Evolutionary conservation across 2,329 filamentous ascomycete genomes (phyloP).

Genomic region (Colletotrichum sp.): DNA sequence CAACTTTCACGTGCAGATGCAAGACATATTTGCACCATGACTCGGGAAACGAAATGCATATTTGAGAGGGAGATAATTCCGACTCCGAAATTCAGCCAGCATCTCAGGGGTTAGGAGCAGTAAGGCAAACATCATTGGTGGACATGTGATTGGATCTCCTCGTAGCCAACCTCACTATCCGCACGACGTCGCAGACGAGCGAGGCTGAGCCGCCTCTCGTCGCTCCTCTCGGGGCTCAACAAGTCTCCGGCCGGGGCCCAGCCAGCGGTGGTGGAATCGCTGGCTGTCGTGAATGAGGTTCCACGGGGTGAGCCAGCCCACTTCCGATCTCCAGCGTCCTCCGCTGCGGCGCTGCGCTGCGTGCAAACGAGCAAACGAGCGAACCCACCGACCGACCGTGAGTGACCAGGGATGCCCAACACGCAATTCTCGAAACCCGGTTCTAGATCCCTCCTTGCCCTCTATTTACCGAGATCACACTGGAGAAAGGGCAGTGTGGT

Average conservation of each 20-base stretch:
- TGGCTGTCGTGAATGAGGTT: background rate
- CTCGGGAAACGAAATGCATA: background rate
- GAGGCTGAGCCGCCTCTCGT: slow-evolving; percentile 3
- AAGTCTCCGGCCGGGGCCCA: background rate
- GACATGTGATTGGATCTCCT: background rate
- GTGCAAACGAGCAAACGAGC: background rate
- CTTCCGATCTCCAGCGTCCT: background rate
- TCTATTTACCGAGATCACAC: background rate
- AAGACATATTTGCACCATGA: background rate
- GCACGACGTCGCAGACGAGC: slow-evolving; percentile 4
- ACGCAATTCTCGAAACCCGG: background rate
- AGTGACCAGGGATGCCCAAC: background rate
- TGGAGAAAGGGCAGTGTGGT: background rate
- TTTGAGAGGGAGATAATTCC: background rate
- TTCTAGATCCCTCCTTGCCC: background rate
- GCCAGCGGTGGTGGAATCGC: background rate
- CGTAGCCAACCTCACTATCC: background rate
- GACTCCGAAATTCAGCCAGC: background rate
- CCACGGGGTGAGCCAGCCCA: slow-evolving; percentile 1
- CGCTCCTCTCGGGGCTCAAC: background rate
- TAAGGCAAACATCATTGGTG: background rate
- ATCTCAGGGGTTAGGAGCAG: background rate
- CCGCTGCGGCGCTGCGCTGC: background rate
- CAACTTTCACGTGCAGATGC: background rate
- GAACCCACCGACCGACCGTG: background rate